Percentiles rank a stretch among this genome's conserved stretches.
These are phyloP conservation scores for Discostella pseudostelligera DNA, from an alignment of 108 stramenopile species.

Conservation along the genomic window DNA sequence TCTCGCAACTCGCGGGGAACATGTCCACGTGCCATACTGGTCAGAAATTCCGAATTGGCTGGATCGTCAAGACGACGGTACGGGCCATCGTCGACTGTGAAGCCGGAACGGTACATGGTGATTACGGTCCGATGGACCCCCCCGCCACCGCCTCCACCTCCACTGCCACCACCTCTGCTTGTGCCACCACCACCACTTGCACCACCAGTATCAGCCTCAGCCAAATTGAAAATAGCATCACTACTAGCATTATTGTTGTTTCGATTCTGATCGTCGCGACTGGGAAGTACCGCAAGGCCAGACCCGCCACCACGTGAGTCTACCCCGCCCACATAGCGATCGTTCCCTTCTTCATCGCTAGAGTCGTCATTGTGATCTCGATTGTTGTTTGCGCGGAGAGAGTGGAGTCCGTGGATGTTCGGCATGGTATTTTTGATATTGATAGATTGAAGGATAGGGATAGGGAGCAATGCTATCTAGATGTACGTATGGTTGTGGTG, in stretches of 20 bases:
- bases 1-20: slow-evolving; percentile 64
- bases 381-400: slow-evolving; percentile 54
- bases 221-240: slow-evolving; percentile 56
- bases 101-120: slow-evolving; percentile 94
- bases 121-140: slow-evolving; percentile 73
- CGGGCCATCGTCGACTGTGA: slow-evolving; percentile 92
- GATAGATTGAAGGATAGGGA: background rate
- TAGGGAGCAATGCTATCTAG: too few relatives aligned
- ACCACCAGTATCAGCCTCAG: slow-evolving; percentile 46
- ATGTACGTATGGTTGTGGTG: too few relatives aligned
- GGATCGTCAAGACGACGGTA: slow-evolving; percentile 90
- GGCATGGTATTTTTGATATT: too few relatives aligned
- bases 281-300: slow-evolving; percentile 85
- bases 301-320: slow-evolving; percentile 79
- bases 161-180: slow-evolving; percentile 6
- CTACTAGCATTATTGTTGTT: background rate
- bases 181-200: slow-evolving; percentile 17
- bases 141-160: slow-evolving; percentile 14
- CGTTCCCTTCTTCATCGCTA: slow-evolving; percentile 52
- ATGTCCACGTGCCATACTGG: slow-evolving; percentile 71
- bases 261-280: slow-evolving; percentile 27
- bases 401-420: slow-evolving; percentile 83
- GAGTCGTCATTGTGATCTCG: slow-evolving; percentile 34
- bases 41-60: slow-evolving; percentile 83
- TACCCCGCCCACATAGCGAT: slow-evolving; percentile 83